Base-by-base conservation (phyloP, 2,329 filamentous ascomycete species). In the Aspergillus bombycis region DNA sequence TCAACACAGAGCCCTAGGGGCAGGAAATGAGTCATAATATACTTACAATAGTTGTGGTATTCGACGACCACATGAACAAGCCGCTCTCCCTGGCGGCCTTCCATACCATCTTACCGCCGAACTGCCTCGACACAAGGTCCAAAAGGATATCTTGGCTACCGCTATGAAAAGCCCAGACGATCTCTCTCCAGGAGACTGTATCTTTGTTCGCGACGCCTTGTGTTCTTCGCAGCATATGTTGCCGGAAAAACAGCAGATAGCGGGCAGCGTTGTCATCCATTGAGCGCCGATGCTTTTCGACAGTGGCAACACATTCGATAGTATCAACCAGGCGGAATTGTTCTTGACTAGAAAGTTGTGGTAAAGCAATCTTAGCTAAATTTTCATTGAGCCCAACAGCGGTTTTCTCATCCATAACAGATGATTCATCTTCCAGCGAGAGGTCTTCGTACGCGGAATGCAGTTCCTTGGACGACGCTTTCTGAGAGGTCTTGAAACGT, bases 11-110 rank as follows among this genome's bases (percentile, higher is more conserved):
- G 19, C 16, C 19, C 52, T 54, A 28, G 41, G 34, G 30, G 30
- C 26, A n/a, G 32, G 23, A 9, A 28, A 56, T 45, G n/a, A 21
- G 28, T 3, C 50, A 6, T 30, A 8, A 38, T 3, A 34, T 55
- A 76, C 89, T 77, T 83, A 95, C 92, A 74, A 98, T 81, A 26
- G 93, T 89, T 60, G 85, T 86, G 21, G 84, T 78, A 76, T 97
- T 94, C 0, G 88, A 87, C 67, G 99, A 84, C 94, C 95, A 99
- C 89, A 97, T 94, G 74, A 97, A 97, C 61, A 98, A 85, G 12
- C 95, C 95, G 68, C 91, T 92, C 74, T 96, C 91, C 54, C 91
- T 86, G 1, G 94, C 95, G 70, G 94, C 86, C 66, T 91, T 86
- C 95, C 95, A 99, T 8, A 90, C 81, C 81, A 98, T 84, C 63